phyloP scores from a whole-genome alignment of 306 rosid species.

The Dicorynia guianensis region DNA sequence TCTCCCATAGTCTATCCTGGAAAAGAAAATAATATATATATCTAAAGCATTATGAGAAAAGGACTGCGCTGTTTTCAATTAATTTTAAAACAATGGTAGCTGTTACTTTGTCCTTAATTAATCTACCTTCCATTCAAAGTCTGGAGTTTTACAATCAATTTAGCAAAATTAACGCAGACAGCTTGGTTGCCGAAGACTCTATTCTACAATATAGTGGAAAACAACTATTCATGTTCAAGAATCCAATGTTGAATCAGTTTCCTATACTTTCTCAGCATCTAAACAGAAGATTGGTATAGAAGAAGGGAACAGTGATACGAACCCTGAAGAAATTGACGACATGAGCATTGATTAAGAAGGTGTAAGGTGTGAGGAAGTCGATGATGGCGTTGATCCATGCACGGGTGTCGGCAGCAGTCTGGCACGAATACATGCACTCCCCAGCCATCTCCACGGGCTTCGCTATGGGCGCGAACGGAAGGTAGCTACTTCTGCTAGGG shows the following conservation, averaged over 20 bases:
- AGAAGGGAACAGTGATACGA: background rate
- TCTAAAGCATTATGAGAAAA: background rate
- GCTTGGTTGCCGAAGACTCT: background rate
- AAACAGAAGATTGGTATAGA: background rate
- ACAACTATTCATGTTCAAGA: background rate
- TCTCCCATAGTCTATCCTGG: constrained; percentile 82
- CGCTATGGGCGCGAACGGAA: background rate
- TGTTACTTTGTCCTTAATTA: background rate
- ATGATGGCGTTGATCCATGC: constrained; percentile 76
- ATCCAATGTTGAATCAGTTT: background rate
- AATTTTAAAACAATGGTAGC: background rate
- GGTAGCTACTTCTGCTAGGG: background rate
- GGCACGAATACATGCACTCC: constrained; percentile 59
- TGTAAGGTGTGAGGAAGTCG: constrained; percentile 64
- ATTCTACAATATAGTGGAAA: background rate
- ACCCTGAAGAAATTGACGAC: constrained; percentile 91
- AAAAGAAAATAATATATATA: no score
- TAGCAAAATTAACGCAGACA: background rate
- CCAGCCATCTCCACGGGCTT: background rate
- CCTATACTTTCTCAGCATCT: background rate
- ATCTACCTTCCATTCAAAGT: background rate
- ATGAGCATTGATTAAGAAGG: constrained; percentile 63
- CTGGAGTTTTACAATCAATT: background rate
- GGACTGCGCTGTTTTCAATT: background rate
- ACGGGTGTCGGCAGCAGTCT: constrained; percentile 55